A percentile compares a stretch with the other conserved stretches of the same genome.
These are phyloP conservation scores for Penicillium oxalicum DNA, from an alignment of 2,329 filamentous ascomycete species.

Conservation along the genomic window DNA sequence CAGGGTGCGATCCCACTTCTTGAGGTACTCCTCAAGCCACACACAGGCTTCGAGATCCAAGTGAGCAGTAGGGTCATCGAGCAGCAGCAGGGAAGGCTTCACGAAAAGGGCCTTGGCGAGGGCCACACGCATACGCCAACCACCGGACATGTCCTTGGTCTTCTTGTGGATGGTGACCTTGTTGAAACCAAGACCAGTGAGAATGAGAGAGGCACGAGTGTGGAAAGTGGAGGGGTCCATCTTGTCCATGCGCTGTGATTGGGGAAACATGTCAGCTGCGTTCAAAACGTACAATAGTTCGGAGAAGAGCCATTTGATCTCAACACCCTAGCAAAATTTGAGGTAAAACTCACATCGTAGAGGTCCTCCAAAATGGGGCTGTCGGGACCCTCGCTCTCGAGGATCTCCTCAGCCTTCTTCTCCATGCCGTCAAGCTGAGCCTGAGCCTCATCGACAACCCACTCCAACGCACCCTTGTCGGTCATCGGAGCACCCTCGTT, in stretches of 20 bases:
- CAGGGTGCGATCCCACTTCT: slow-evolving; percentile 98
- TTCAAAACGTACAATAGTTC: not conserved
- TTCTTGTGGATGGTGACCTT: slow-evolving; percentile 97
- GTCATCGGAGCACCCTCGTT: slow-evolving; percentile 92
- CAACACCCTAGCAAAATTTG: too few relatives aligned
- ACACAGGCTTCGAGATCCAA: slow-evolving; percentile 98
- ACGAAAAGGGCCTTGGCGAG: slow-evolving; percentile 97
- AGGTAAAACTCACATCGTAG: slow-evolving; percentile 68
- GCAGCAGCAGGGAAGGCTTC: slow-evolving; percentile 88
- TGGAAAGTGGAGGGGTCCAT: slow-evolving; percentile 98
- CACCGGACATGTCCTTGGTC: slow-evolving; percentile 99
- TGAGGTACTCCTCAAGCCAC: slow-evolving; percentile 99
- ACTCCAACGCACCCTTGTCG: slow-evolving; percentile 87
- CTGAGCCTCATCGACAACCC: slow-evolving; percentile 94
- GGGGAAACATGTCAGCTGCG: slow-evolving; percentile 15
- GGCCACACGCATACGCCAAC: slow-evolving; percentile 99
- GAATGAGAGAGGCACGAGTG: slow-evolving; percentile 89
- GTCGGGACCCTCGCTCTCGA: slow-evolving; percentile 90
- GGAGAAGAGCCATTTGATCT: too few relatives aligned
- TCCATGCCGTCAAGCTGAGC: slow-evolving; percentile 87
- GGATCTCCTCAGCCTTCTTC: slow-evolving; percentile 76
- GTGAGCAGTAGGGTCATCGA: slow-evolving; percentile 97
- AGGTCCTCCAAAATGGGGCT: slow-evolving; percentile 84
- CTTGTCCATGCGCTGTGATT: slow-evolving; percentile 79
- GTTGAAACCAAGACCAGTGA: slow-evolving; percentile 99